Evolutionary conservation across 768 basidiomycete species (phyloP).

Genomic region (Boletus rubroflammeus): DNA sequence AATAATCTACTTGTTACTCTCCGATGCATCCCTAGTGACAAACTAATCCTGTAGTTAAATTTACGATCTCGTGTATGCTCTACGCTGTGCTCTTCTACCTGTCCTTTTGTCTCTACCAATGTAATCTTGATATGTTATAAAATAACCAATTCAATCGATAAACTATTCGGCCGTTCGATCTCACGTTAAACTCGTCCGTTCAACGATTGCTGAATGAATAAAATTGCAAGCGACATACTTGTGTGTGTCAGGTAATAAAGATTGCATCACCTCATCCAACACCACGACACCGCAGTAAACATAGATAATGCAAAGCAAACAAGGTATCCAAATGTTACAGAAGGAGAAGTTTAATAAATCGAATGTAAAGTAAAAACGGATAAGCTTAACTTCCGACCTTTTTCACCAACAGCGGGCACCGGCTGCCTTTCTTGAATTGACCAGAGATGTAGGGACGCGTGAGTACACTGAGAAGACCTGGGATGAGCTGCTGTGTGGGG

Average conservation of each 20-base stretch:
- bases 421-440: constrained; percentile 54
- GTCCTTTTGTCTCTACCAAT: constrained; percentile 6
- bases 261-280: background rate
- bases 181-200: background rate
- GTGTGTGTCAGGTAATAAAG: background rate
- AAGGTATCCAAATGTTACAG: background rate
- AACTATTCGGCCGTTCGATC: background rate
- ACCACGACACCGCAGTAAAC: background rate
- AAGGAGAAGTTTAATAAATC: background rate
- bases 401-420: constrained; percentile 56
- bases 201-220: background rate
- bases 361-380: background rate
- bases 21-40: constrained; percentile 26
- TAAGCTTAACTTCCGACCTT: constrained; percentile 19
- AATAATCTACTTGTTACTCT: background rate
- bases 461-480: constrained; percentile 43
- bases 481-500: background rate
- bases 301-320: background rate
- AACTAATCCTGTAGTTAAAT: constrained; percentile 9
- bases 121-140: constrained; percentile 15
- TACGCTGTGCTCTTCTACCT: constrained; percentile 6
- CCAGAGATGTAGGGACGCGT: constrained; percentile 61
- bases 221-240: background rate
- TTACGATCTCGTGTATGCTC: constrained; percentile 5
- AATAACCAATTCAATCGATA: background rate